phyloP scores from a whole-genome alignment of 768 basidiomycete genomes.

The Lactarius vividus region DNA sequence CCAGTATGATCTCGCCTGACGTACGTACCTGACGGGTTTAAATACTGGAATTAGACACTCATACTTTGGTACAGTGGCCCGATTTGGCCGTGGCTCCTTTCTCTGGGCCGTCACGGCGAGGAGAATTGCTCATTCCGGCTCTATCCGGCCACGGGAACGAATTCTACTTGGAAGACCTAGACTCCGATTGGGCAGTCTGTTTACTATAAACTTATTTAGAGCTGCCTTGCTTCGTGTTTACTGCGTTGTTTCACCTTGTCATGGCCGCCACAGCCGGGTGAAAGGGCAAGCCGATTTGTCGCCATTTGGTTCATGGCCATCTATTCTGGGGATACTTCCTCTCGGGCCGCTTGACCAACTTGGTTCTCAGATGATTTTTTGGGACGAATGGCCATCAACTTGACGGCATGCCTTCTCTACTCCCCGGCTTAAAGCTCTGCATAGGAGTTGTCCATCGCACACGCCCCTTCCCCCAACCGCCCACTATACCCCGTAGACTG shows the following conservation, averaged over 20 bases:
- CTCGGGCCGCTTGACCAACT: background rate
- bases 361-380: background rate
- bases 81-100: background rate
- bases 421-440: constrained; percentile 3
- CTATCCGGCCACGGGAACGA: background rate
- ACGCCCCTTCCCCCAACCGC: background rate
- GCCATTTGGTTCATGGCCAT: background rate
- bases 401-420: background rate
- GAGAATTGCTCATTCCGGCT: background rate
- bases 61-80: background rate
- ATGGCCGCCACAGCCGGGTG: background rate
- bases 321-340: background rate
- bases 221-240: background rate
- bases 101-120: background rate
- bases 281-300: background rate
- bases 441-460: background rate
- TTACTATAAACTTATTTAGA: background rate
- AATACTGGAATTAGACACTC: background rate
- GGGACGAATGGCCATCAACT: background rate
- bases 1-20: too few relatives aligned
- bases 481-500: background rate
- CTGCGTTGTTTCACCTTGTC: background rate
- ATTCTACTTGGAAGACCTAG: background rate
- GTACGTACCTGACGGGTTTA: background rate
- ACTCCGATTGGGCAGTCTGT: background rate